Conservation (phyloP, 1,284 basidiomycete species). For the Boletus smithii region DNA sequence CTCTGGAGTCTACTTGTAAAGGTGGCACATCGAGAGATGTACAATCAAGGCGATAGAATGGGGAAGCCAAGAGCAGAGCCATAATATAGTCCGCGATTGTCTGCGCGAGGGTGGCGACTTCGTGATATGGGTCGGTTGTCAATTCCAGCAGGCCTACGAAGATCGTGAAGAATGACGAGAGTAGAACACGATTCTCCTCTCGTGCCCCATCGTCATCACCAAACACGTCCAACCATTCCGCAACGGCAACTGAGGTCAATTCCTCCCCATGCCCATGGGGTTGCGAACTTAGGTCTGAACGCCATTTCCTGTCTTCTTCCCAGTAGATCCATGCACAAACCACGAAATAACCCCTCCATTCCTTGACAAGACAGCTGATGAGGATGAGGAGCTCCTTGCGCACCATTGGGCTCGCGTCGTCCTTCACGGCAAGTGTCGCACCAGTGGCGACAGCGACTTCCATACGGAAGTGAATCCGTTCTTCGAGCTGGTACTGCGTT, state of each 20-base stretch:
- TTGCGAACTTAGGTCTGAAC: conserved; percentile 32
- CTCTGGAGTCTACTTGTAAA: conserved; percentile 25
- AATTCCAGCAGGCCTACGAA: conserved; percentile 89
- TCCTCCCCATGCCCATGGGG: conserved; percentile 62
- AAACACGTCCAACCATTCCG: conserved; percentile 71
- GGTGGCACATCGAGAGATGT: conserved; percentile 59
- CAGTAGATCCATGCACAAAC: conserved; percentile 95
- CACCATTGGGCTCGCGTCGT: conserved; percentile 95
- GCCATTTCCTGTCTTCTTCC: conserved; percentile 76
- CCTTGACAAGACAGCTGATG: conserved; percentile 89
- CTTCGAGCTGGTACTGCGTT: conserved; percentile 78
- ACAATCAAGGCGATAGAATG: conserved; percentile 72
- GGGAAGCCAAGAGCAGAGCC: conserved; percentile 84
- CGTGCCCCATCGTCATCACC: conserved; percentile 63
- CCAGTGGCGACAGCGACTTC: conserved; percentile 77
- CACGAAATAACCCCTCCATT: conserved; percentile 95
- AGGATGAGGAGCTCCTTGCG: conserved; percentile 92
- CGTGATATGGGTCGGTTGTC: conserved; percentile 89
- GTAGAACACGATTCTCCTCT: conserved; percentile 78
- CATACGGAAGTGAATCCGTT: conserved; percentile 76
- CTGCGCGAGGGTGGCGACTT: conserved; percentile 87
- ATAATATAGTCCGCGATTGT: conserved; percentile 92
- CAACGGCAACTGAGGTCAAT: conserved; percentile 66
- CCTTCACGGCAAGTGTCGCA: conserved; percentile 77
- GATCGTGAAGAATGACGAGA: conserved; percentile 91